Percentiles rank a stretch among this genome's conserved stretches.
Evolutionary conservation across 73 alveolate species (phyloP).

Genomic region (Uronychia setigera): DNA sequence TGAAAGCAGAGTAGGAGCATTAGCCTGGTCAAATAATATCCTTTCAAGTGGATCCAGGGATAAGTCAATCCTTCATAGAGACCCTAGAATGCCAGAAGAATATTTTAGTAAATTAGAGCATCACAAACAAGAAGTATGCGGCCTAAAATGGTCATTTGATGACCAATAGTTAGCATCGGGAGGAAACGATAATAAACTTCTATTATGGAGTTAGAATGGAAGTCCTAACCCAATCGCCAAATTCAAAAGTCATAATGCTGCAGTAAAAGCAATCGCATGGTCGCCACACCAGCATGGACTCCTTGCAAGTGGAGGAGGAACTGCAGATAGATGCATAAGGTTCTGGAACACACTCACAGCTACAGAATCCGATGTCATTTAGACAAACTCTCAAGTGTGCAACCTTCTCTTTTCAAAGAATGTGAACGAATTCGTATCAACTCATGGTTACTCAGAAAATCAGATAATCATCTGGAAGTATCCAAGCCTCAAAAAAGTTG

Average conservation of each 20-base stretch:
- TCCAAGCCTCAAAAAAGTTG: conserved; percentile 88
- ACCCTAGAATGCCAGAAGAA: conserved; percentile 69
- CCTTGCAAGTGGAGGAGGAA: conserved; percentile 96
- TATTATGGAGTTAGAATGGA: conserved; percentile 90
- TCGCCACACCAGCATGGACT: conserved; percentile 91
- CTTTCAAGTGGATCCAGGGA: conserved; percentile 95
- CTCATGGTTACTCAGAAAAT: conserved; percentile 92
- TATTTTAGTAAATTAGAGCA: conserved; percentile 46
- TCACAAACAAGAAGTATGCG: conserved; percentile 96
- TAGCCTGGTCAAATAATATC: conserved; percentile 86
- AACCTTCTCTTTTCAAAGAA: conserved; percentile 89
- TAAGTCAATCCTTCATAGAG: conserved; percentile 87
- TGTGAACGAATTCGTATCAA: conserved; percentile 84
- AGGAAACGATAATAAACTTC: conserved; percentile 98
- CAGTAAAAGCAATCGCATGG: conserved; percentile 98
- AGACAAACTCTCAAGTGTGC: conserved; percentile 96
- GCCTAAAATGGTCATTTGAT: conserved; percentile 95
- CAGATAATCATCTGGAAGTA: conserved; percentile 94
- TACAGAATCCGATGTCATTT: conserved; percentile 67
- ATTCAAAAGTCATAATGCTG: conserved; percentile 90
- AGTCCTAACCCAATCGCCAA: conserved; percentile 75
- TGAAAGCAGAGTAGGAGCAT: conserved; percentile 90
- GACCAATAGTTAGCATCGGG: conserved; percentile 98
- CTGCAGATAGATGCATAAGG: conserved; percentile 94
- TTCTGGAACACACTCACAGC: conserved; percentile 92